A percentile compares a stretch with the other conserved stretches of the same genome.
These are phyloP conservation scores for Trametes gibbosa DNA, from an alignment of 768 basidiomycete species.

Conservation along the genomic window DNA sequence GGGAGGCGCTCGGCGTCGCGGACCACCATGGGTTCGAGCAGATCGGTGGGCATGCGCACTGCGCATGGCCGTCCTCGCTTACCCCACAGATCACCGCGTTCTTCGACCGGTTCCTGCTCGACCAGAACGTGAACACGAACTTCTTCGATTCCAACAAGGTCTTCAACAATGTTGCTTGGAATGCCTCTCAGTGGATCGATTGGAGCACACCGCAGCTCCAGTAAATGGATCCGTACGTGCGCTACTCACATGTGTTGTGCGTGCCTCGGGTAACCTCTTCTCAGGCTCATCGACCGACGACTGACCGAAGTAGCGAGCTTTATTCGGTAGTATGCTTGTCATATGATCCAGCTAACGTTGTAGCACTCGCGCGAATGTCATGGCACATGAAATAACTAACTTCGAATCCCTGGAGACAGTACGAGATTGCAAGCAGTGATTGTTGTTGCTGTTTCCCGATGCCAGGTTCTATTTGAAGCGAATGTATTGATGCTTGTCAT, in stretches of 20 bases:
- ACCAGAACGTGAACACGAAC: conserved; percentile 45
- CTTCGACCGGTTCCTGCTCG: conserved; percentile 53
- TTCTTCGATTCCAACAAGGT: conserved; percentile 43
- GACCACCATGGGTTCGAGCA: conserved; percentile 52
- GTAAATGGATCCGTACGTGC: conserved; percentile 15
- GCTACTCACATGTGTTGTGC: too few species aligned
- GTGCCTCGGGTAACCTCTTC: too few species aligned
- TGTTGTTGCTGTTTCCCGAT: too few species aligned
- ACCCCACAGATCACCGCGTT: conserved; percentile 49
- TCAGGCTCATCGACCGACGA: background rate
- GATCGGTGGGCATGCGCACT: conserved; percentile 53
- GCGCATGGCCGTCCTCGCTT: conserved; percentile 49
- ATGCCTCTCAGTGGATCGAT: conserved; percentile 44
- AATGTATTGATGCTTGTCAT: too few species aligned
- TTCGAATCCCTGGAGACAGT: too few species aligned
- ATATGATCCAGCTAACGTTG: too few species aligned
- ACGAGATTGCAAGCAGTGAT: too few species aligned
- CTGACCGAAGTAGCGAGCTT: background rate
- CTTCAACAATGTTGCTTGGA: conserved; percentile 39
- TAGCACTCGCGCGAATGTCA: too few species aligned
- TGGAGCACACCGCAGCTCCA: conserved; percentile 47
- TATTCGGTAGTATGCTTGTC: too few species aligned
- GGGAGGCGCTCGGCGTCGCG: conserved; percentile 46
- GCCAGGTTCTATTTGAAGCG: too few species aligned
- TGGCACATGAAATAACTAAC: too few species aligned